Conservation (phyloP, 192 early-diverging fungal genomes). For the Gonapodya prolifera region DNA sequence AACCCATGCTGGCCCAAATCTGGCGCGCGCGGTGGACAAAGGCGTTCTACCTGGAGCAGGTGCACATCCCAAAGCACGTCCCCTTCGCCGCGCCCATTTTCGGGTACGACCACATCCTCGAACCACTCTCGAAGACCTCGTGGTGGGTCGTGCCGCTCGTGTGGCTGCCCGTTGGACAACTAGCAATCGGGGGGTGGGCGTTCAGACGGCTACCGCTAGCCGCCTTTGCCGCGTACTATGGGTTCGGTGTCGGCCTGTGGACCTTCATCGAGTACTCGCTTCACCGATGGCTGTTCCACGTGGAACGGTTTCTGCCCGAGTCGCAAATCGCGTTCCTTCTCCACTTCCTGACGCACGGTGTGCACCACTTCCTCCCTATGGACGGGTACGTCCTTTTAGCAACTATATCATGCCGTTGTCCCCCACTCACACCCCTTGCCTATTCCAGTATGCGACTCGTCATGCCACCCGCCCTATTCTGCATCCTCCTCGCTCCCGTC, state of each 20-base stretch:
- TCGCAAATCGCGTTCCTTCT: constrained; percentile 54
- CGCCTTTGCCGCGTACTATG: constrained; percentile 17
- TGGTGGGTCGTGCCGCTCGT: constrained; percentile 83
- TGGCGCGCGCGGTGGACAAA: constrained; percentile 56
- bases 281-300: constrained; percentile 89
- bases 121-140: constrained; percentile 72
- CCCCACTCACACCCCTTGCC: constrained; percentile 9
- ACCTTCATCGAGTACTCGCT: constrained; percentile 79
- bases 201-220: not conserved
- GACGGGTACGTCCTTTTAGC: constrained; percentile 56
- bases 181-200: not conserved
- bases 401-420: no score
- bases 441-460: constrained; percentile 76
- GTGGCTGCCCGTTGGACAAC: constrained; percentile 63
- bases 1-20: constrained; percentile 76
- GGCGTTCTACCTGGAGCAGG: constrained; percentile 76
- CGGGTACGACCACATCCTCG: constrained; percentile 58
- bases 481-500: constrained; percentile 51
- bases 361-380: constrained; percentile 95
- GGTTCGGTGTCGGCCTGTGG: constrained; percentile 65
- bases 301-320: constrained; percentile 80
- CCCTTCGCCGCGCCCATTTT: constrained; percentile 72
- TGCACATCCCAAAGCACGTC: constrained; percentile 79
- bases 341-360: constrained; percentile 88
- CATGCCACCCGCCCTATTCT: constrained; percentile 78